phyloP scores from a whole-genome alignment of 768 basidiomycete species.

The Lactarius indigo region DNA sequence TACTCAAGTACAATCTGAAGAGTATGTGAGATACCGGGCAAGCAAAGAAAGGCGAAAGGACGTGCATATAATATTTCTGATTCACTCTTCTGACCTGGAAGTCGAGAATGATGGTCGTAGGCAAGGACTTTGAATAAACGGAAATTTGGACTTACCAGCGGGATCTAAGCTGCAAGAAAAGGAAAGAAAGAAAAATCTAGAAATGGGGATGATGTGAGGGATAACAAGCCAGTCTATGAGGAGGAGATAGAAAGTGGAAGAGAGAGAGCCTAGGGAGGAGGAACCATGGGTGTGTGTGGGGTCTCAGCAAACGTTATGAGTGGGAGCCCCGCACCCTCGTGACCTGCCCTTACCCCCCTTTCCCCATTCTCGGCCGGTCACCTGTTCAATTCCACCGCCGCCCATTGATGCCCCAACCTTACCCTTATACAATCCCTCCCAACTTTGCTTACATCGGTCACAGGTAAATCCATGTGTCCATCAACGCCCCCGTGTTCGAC shows the following conservation, averaged over 20 bases:
- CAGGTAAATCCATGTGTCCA: neutral
- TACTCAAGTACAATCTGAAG: constrained; percentile 23
- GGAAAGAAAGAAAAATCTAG: constrained; percentile 20
- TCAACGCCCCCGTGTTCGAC: neutral
- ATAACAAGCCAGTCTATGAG: constrained; percentile 21
- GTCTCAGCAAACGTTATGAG: constrained; percentile 2
- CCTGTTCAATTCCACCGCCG: constrained; percentile 5
- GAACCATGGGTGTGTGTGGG: constrained; percentile 14
- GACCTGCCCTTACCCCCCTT: constrained; percentile 16
- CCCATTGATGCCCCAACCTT: neutral
- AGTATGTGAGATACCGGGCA: neutral
- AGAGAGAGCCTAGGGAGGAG: constrained; percentile 6
- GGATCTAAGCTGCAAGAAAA: constrained; percentile 17
- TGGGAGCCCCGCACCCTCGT: constrained; percentile 18
- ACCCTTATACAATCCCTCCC: neutral
- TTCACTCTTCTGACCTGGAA: constrained; percentile 14
- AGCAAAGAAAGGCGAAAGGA: neutral
- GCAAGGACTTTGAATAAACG: neutral
- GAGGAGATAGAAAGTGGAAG: constrained; percentile 11
- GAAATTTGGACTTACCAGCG: neutral
- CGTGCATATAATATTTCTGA: constrained; percentile 22
- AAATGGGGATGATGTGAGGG: neutral
- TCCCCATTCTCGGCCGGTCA: constrained; percentile 19
- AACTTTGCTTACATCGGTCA: neutral
- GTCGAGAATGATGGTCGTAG: constrained; percentile 4